phyloP scores from a whole-genome alignment of 106 monocot species.

The Acorus calamus region DNA sequence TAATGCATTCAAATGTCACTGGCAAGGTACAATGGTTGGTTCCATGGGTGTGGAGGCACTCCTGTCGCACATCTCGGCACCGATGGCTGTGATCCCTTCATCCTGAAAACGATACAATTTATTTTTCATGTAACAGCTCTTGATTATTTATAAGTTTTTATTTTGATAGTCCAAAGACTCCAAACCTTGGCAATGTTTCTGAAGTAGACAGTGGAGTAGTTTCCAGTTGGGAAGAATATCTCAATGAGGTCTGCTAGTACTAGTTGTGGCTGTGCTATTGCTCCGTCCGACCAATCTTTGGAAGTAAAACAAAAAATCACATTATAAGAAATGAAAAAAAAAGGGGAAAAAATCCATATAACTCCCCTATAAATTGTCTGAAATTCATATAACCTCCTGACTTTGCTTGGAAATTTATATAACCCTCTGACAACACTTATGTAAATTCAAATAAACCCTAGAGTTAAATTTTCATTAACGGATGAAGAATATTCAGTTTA shows the following conservation, averaged over 20 bases:
- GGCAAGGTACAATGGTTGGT: conserved; percentile 47
- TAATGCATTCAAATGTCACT: conserved; percentile 8
- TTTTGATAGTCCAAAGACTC: neutral
- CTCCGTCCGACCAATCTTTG: conserved; percentile 87
- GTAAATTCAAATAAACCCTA: no score
- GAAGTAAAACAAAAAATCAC: neutral
- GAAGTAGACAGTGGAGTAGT: conserved; percentile 67
- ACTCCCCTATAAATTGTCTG: no score
- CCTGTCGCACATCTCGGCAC: conserved; percentile 46
- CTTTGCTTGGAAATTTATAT: no score
- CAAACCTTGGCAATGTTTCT: conserved; percentile 81
- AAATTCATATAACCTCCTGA: no score
- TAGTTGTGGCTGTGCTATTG: conserved; percentile 81
- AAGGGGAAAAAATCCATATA: no score
- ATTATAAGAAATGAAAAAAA: no score
- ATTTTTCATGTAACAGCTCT: no score
- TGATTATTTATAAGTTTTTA: no score
- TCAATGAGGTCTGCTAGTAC: conserved; percentile 85
- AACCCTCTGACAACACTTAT: no score
- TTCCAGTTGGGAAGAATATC: conserved; percentile 73
- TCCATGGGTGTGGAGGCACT: conserved; percentile 44
- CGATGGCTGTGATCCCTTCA: conserved; percentile 35
- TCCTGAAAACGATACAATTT: conserved; percentile 23
- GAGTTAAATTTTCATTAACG: no score
- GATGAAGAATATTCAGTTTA: no score